A percentile compares a stretch with the other conserved stretches of the same genome.
These are phyloP conservation scores for Stemphylium beticola DNA, from an alignment of 2,329 filamentous ascomycete species.

Conservation along the genomic window DNA sequence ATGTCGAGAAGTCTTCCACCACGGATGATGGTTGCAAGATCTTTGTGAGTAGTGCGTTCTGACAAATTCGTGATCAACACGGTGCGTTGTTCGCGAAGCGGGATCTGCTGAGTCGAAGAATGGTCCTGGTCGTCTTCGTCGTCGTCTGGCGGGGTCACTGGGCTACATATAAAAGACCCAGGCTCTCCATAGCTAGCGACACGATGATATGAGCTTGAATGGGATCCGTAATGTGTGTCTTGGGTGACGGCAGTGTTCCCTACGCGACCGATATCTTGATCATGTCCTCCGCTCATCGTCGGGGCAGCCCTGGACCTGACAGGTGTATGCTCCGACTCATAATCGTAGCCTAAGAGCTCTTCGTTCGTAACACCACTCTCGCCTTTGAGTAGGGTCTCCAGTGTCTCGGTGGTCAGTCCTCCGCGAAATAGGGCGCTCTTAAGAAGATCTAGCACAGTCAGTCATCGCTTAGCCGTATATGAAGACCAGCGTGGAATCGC, in stretches of 20 bases:
- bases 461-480: background rate
- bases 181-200: conserved; percentile 25
- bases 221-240: conserved; percentile 18
- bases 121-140: conserved; percentile 8
- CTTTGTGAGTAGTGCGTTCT: conserved; percentile 66
- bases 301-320: conserved; percentile 14
- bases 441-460: conserved; percentile 50
- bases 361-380: conserved; percentile 27
- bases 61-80: conserved; percentile 68
- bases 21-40: conserved; percentile 69
- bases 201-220: conserved; percentile 19
- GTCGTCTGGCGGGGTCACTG: conserved; percentile 13
- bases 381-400: conserved; percentile 55
- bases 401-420: conserved; percentile 57
- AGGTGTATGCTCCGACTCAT: conserved; percentile 23
- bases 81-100: conserved; percentile 58
- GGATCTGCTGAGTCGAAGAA: conserved; percentile 18
- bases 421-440: conserved; percentile 57
- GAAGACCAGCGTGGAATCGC: background rate
- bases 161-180: conserved; percentile 23
- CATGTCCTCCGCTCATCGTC: conserved; percentile 12
- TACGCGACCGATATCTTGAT: conserved; percentile 17
- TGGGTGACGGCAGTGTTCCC: conserved; percentile 30
- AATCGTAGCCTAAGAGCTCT: conserved; percentile 19
- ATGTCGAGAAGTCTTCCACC: conserved; percentile 76